Conservation (phyloP, 2,329 filamentous ascomycete genomes). For the Raffaelea deltoideospora region DNA sequence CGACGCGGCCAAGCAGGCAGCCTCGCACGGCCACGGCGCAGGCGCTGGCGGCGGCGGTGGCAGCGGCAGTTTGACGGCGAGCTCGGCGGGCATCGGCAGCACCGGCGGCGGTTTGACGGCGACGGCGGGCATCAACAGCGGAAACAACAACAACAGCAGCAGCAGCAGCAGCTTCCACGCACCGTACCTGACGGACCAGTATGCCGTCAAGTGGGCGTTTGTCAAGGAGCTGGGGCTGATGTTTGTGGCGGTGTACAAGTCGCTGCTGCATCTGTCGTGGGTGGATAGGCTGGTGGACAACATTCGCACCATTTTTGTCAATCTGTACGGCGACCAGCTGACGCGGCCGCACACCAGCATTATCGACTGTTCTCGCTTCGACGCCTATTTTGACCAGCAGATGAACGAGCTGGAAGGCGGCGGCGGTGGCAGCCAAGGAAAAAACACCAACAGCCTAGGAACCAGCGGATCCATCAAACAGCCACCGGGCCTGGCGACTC, state of each 20-base stretch:
- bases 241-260: slow-evolving; percentile 96
- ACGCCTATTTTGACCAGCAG: slow-evolving; percentile 89
- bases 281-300: slow-evolving; percentile 94
- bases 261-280: slow-evolving; percentile 87
- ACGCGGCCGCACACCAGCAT: slow-evolving; percentile 65
- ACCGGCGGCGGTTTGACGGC: no score
- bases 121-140: no score
- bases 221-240: slow-evolving; percentile 88
- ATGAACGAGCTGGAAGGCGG: slow-evolving; percentile 59
- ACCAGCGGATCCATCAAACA: slow-evolving; percentile 13
- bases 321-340: slow-evolving; percentile 77
- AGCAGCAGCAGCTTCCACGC: slow-evolving; percentile 20
- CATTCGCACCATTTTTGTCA: slow-evolving; percentile 80
- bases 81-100: no score
- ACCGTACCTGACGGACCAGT: slow-evolving; percentile 78
- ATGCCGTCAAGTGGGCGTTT: slow-evolving; percentile 86
- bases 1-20: slow-evolving; percentile 44
- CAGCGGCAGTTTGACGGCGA: no score
- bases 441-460: neutral
- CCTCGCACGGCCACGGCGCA: slow-evolving; percentile 38
- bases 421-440: neutral
- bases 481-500: no score
- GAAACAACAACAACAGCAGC: no score
- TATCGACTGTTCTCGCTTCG: slow-evolving; percentile 66
- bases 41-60: slow-evolving; percentile 26